Evolutionary conservation across 2,329 filamentous ascomycete species (phyloP).

Genomic region (Hypoxylon sp.): DNA sequence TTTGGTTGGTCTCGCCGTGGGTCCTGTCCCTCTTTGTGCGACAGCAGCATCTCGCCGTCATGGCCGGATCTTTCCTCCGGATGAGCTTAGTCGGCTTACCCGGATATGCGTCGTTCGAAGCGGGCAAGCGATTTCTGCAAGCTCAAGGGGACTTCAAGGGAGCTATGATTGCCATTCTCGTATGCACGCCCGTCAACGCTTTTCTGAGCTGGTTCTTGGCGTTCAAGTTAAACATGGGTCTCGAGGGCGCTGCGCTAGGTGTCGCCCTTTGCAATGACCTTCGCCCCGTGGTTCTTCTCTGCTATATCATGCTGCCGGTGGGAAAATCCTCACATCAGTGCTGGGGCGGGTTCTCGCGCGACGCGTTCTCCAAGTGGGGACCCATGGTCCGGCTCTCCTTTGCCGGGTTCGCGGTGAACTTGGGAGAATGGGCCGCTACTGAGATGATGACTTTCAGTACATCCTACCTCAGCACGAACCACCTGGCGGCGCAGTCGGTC

Average conservation of each 20-base stretch:
- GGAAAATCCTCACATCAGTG: constrained; percentile 59
- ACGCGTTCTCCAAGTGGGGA: constrained; percentile 57
- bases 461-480: constrained; percentile 59
- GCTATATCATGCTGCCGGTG: constrained; percentile 59
- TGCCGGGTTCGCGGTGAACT: constrained; percentile 56
- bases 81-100: constrained; percentile 64
- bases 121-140: constrained; percentile 67
- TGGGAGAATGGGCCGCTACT: constrained; percentile 60
- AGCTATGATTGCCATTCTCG: constrained; percentile 60
- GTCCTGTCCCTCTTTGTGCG: constrained; percentile 61
- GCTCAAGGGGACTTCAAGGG: constrained; percentile 67
- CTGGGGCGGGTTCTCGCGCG: constrained; percentile 59
- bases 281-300: constrained; percentile 61
- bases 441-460: constrained; percentile 61
- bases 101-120: constrained; percentile 67
- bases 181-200: constrained; percentile 63
- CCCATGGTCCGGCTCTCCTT: constrained; percentile 56
- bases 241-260: constrained; percentile 65
- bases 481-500: constrained; percentile 59
- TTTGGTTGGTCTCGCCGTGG: constrained; percentile 64
- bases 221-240: constrained; percentile 58
- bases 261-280: constrained; percentile 64
- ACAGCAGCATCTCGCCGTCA: constrained; percentile 61
- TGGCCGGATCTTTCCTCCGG: constrained; percentile 63
- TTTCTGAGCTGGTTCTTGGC: constrained; percentile 64